Evolutionary conservation across 768 basidiomycete species (phyloP), one percentile per base, ranked within the genome.

Genomic region (Fomitopsis serialis): DNA sequence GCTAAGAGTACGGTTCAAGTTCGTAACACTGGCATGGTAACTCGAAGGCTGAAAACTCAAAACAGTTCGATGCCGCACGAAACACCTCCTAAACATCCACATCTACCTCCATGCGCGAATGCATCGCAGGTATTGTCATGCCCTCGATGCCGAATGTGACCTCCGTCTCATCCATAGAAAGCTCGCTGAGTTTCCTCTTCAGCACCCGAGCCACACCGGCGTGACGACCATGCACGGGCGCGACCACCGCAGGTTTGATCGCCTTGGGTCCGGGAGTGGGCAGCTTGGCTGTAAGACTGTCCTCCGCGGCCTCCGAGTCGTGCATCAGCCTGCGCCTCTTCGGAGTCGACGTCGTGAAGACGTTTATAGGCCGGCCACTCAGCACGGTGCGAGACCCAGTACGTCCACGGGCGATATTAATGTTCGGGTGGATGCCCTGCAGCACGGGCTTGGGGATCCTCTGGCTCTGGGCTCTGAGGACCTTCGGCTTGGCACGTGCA

Each of bases 311-410:
- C 23, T 43, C n/a, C n/a, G n/a, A n/a, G n/a, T n/a, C 29, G n/a
- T 35, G 13, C 36, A 24, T 23, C n/a, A 17, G 5, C 35, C 19
- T 52, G 6, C 55, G 57, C 48, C 52, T 55, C 54, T 59, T 60
- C 45, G 61, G 63, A 15, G 63, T 65, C 10, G 63, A 65, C 15
- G 63, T 65, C 57, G 58, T 48, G 42, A 58, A 52, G 2, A 50
- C 51, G 42, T 55, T 55, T 48, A 58, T 54, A 40, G 54, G 44
- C 17, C 19, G 35, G 36, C 24, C 6, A 4, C 36, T 45, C 12
- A 21, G 23, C n/a, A 32, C 24, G 11, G 29, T 45, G 24, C 54
- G 52, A 17, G 47, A 44, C 1, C 24, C 49, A 57, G 54, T 52
- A 12, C 59, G 55, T 23, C 61, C 59, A 36, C 59, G 60, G n/a